Evolutionary conservation across 2,329 filamentous ascomycete species (phyloP).

Genomic region (Raffaelea deltoideospora): DNA sequence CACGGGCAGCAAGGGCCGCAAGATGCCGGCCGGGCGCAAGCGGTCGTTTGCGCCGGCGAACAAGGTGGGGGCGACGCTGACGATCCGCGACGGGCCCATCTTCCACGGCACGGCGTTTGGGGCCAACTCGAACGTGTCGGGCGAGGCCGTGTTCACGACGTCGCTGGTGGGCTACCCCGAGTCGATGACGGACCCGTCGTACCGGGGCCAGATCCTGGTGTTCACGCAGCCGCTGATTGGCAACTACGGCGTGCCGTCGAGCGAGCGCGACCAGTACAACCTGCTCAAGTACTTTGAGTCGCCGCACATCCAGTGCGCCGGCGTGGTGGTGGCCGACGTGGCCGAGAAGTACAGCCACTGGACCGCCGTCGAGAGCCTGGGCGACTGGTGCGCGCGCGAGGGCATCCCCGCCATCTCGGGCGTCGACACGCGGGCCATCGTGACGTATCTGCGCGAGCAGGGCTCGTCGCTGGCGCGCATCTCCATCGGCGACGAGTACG

Average conservation of each 20-base stretch:
- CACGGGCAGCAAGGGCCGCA: conserved; percentile 56
- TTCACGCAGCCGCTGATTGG: conserved; percentile 97
- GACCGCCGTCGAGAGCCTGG: conserved; percentile 90
- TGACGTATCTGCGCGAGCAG: conserved; percentile 89
- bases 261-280: conserved; percentile 70
- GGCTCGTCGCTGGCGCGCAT: conserved; percentile 92
- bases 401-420: conserved; percentile 92
- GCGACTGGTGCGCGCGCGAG: conserved; percentile 90
- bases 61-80: conserved; percentile 72
- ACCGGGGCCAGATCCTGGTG: conserved; percentile 89
- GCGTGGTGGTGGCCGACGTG: conserved; percentile 90
- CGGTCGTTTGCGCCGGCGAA: conserved; percentile 50
- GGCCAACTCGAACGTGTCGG: conserved; percentile 90
- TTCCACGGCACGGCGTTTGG: conserved; percentile 96
- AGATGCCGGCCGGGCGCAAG: conserved; percentile 43
- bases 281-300: conserved; percentile 97
- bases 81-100: conserved; percentile 88
- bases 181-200: conserved; percentile 78
- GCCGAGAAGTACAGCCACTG: conserved; percentile 93
- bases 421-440: conserved; percentile 91
- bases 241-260: conserved; percentile 93
- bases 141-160: conserved; percentile 97
- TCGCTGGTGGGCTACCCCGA: conserved; percentile 96
- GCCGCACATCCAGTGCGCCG: conserved; percentile 89
- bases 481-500: conserved; percentile 92